A percentile compares a stretch with the other conserved stretches of the same genome.
phyloP scores from a whole-genome alignment of 2,329 filamentous ascomycete species.

The Stagonosporopsis chrysanthemi region DNA sequence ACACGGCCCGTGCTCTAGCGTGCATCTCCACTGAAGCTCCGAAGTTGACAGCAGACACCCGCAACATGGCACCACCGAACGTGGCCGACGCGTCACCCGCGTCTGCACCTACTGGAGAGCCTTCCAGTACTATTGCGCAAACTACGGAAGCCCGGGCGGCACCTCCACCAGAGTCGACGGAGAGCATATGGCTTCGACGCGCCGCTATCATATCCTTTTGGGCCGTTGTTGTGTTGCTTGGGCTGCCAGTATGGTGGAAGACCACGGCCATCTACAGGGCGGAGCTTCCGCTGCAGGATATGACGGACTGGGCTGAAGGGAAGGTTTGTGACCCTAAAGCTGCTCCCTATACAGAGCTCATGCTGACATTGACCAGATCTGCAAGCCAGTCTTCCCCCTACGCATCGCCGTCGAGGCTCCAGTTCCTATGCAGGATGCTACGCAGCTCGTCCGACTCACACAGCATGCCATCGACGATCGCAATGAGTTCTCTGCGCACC shows the following conservation, averaged over 20 bases:
- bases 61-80: slow-evolving; percentile 39
- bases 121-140: slow-evolving; percentile 5
- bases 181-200: slow-evolving; percentile 73
- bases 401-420: slow-evolving; percentile 79
- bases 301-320: slow-evolving; percentile 91
- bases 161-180: slow-evolving; percentile 79
- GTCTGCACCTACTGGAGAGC: slow-evolving; percentile 12
- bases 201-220: slow-evolving; percentile 88
- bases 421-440: slow-evolving; percentile 71
- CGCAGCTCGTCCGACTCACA: slow-evolving; percentile 77
- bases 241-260: slow-evolving; percentile 93
- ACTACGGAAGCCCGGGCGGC: slow-evolving; percentile 21
- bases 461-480: slow-evolving; percentile 87
- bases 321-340: slow-evolving; percentile 63
- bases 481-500: slow-evolving; percentile 85
- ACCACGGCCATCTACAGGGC: slow-evolving; percentile 94
- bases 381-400: slow-evolving; percentile 86
- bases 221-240: slow-evolving; percentile 81
- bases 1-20: slow-evolving; percentile 21
- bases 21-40: slow-evolving; percentile 11
- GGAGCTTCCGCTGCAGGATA: slow-evolving; percentile 79
- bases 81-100: slow-evolving; percentile 32
- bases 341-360: neutral
- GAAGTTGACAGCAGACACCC: slow-evolving; percentile 28
- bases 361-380: slow-evolving; percentile 66